phyloP scores from a whole-genome alignment of 2,329 filamentous ascomycete genomes.

The Pyrenophora tritici-repentis region DNA sequence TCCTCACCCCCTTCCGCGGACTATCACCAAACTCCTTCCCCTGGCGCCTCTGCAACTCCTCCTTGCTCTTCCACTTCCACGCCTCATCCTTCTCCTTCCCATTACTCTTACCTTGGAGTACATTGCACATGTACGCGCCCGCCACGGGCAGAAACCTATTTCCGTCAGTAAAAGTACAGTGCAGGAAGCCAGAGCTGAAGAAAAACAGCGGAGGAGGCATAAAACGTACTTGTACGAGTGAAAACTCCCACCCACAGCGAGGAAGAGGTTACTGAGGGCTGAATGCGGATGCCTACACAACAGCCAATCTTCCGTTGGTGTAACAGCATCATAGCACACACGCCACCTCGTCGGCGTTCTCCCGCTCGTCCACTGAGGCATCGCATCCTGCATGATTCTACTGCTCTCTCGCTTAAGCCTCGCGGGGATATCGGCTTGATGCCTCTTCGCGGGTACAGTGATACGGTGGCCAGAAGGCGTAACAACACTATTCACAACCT shows the following conservation, averaged over 20 bases:
- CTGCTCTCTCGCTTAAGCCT: constrained; percentile 52
- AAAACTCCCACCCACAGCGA: constrained; percentile 66
- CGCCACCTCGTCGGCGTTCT: constrained; percentile 52
- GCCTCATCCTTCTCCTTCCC: constrained; percentile 43
- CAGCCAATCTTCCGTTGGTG: constrained; percentile 66
- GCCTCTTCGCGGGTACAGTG: constrained; percentile 55
- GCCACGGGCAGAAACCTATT: constrained; percentile 62
- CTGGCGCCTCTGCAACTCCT: constrained; percentile 19
- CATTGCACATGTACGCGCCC: constrained; percentile 62
- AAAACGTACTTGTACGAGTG: constrained; percentile 66
- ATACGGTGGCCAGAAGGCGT: constrained; percentile 57
- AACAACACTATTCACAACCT: constrained; percentile 60
- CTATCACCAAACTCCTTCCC: constrained; percentile 29
- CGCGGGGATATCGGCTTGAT: constrained; percentile 51
- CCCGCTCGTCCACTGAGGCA: constrained; percentile 40
- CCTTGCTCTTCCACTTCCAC: constrained; percentile 44
- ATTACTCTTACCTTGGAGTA: constrained; percentile 43
- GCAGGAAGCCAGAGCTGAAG: neutral
- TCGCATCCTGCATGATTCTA: constrained; percentile 31
- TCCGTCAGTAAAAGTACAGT: neutral
- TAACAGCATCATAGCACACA: constrained; percentile 65
- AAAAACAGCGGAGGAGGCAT: no score
- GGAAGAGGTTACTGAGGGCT: constrained; percentile 58
- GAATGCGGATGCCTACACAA: constrained; percentile 59
- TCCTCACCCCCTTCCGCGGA: constrained; percentile 10